Conservation (phyloP, 208 protist species). For the Herpetomonas muscarum region DNA sequence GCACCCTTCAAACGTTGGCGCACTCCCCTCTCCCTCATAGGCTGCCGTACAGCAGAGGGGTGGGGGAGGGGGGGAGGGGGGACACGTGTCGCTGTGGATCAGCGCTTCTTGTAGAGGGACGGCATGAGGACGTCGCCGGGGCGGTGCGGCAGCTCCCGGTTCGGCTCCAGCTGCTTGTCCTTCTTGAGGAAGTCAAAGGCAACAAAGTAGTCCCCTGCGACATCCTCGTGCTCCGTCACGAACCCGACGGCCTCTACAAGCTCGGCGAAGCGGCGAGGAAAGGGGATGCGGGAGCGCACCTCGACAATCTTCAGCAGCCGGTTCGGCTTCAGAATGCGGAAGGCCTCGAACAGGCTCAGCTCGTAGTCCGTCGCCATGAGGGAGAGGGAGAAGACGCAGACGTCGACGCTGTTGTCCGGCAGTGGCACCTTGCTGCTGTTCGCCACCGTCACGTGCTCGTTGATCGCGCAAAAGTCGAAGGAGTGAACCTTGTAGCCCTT, state of each 20-base stretch:
- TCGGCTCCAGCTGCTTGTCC: slow-evolving; percentile 39
- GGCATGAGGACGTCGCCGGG: slow-evolving; percentile 82
- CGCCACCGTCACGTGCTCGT: slow-evolving; percentile 86
- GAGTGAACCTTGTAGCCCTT: slow-evolving; percentile 92
- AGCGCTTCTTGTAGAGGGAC: slow-evolving; percentile 92
- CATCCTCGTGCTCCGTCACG: slow-evolving; percentile 68
- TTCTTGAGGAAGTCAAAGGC: slow-evolving; percentile 90
- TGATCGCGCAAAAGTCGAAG: slow-evolving; percentile 90
- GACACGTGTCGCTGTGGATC: not conserved
- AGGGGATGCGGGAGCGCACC: slow-evolving; percentile 88
- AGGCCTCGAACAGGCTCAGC: slow-evolving; percentile 90
- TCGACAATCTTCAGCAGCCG: slow-evolving; percentile 91
- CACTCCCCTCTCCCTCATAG: no score
- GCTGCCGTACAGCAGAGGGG: no score
- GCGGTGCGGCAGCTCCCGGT: slow-evolving; percentile 39
- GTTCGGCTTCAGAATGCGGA: slow-evolving; percentile 87
- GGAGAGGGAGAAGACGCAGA: slow-evolving; percentile 93
- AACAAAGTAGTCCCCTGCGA: slow-evolving; percentile 90
- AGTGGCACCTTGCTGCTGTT: slow-evolving; percentile 88
- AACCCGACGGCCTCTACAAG: slow-evolving; percentile 88
- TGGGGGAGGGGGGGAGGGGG: no score
- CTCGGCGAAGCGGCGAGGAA: slow-evolving; percentile 70
- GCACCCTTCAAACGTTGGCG: no score
- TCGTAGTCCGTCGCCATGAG: slow-evolving; percentile 96
- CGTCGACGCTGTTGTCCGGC: slow-evolving; percentile 67